Conservation (phyloP, 1,139 yeast species). For the Kurtzmaniella quercitrusa region DNA sequence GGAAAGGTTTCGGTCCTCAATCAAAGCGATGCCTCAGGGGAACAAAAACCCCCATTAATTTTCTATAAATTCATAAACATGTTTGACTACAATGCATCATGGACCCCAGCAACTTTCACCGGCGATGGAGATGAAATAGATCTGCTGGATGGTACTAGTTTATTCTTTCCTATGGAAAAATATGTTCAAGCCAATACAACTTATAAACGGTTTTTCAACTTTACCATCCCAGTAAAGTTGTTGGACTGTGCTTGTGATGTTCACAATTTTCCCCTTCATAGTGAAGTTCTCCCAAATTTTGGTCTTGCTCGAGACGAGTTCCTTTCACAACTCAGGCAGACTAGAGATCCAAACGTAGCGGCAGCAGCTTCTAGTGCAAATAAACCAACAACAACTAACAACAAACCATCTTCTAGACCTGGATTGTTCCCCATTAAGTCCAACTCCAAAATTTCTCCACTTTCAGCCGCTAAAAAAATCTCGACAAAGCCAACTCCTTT, state of each 20-base stretch:
- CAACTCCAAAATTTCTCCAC: neutral
- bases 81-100: conserved; percentile 26
- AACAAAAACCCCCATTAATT: conserved; percentile 13
- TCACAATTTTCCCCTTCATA: conserved; percentile 32
- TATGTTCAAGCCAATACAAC: conserved; percentile 29
- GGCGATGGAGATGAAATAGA: conserved; percentile 16
- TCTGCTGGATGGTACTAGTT: conserved; percentile 28
- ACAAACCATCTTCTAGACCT: neutral
- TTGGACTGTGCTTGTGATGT: conserved; percentile 34
- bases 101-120: conserved; percentile 16
- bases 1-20: conserved; percentile 30
- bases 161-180: conserved; percentile 24
- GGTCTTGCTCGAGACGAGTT: conserved; percentile 25
- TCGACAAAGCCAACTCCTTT: neutral
- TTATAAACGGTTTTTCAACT: conserved; percentile 40
- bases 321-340: conserved; percentile 15
- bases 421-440: neutral
- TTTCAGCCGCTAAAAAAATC: neutral
- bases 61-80: conserved; percentile 23
- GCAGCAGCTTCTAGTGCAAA: neutral
- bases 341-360: conserved; percentile 1
- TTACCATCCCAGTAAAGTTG: conserved; percentile 34
- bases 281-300: conserved; percentile 36
- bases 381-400: neutral
- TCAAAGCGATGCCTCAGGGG: conserved; percentile 11